Evolutionary conservation across 371 early-diverging fungal species (phyloP), one percentile per base, ranked within the genome.

Genomic region (Mortierella sp.): DNA sequence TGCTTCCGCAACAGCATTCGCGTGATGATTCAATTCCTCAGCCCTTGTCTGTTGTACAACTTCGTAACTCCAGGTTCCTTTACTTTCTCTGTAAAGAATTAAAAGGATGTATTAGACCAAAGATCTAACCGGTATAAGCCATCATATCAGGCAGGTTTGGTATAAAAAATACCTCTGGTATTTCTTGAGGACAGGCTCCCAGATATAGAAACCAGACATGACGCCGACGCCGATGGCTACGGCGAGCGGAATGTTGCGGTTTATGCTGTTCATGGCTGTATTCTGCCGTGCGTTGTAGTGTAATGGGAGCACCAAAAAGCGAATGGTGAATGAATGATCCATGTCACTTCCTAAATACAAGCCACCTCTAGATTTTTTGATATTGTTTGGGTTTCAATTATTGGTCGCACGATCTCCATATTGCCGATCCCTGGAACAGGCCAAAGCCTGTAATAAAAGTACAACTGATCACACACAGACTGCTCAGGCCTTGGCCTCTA

Each of bases 41-140:
- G 69, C 65, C n/a, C 81, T 67, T 10, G 81, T 81, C 63, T 81
- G 71, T 66, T 81, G 74, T 9, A 81, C 81, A 10, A 81, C 76
- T 11, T 81, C 75, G 16, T 81, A 81, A 15, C 75, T 55, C 76
- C 75, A 81, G 16, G 81, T 81, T 36, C 81, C 81, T 22, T 81
- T 75, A 64, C 81, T 81, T 38, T 81, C 81, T 63, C 81, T 81
- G 11, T 21, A 47, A 13, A 15, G 15, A 40, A 40, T 16, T 40
- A 28, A 28, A 28, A 2, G 28, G 28, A 28, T 28, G 28, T 28
- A 33, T 24, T 24, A 19, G 36, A 36, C 24, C 2, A 22, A 1
- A 58, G 10, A 16, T n/a, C 11, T 36, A 15, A 15, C 11, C 11
- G 11, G 0, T 41, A n/a, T 5, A 22, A 50, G 28, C 19, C 19